phyloP scores from a whole-genome alignment of 148 eudicot species.

The Talinum fruticosum region DNA sequence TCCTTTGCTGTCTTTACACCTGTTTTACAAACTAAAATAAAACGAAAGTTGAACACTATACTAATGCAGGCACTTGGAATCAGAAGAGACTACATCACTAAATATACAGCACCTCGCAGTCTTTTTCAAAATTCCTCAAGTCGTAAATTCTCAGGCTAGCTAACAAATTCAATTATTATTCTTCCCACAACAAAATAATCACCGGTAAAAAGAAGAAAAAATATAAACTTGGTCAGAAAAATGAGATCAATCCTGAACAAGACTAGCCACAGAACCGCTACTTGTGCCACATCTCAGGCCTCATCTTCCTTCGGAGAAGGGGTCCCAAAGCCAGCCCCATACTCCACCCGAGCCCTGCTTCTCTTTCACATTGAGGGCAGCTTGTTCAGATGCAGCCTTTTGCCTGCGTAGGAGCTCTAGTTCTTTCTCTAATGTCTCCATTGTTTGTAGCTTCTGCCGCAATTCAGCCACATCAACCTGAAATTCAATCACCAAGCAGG shows the following conservation, averaged over 20 bases:
- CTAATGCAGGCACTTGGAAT: not conserved
- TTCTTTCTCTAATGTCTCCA: conserved; percentile 90
- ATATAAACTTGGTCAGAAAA: conserved; percentile 21
- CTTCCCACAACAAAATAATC: not conserved
- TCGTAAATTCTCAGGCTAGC: not conserved
- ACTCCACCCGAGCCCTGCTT: conserved; percentile 83
- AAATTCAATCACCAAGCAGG: conserved; percentile 12
- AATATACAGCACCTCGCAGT: not conserved
- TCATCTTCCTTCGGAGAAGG: conserved; percentile 51
- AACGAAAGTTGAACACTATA: not conserved
- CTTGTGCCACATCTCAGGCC: conserved; percentile 25
- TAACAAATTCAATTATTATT: not conserved
- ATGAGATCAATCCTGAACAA: conserved; percentile 16
- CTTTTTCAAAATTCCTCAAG: not conserved
- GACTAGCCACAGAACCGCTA: conserved; percentile 10
- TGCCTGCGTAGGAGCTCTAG: conserved; percentile 87
- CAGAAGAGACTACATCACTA: not conserved
- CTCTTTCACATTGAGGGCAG: conserved; percentile 63
- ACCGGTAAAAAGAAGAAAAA: conserved; percentile 20
- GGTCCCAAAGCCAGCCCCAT: conserved; percentile 90
- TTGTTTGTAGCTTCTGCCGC: conserved; percentile 82
- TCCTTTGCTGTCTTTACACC: not conserved
- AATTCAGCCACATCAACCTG: conserved; percentile 98
- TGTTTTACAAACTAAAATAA: not conserved
- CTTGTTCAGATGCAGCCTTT: conserved; percentile 96